Evolutionary conservation across 495 filamentous ascomycete species (phyloP).

Genomic region (Letharia columbiana): DNA sequence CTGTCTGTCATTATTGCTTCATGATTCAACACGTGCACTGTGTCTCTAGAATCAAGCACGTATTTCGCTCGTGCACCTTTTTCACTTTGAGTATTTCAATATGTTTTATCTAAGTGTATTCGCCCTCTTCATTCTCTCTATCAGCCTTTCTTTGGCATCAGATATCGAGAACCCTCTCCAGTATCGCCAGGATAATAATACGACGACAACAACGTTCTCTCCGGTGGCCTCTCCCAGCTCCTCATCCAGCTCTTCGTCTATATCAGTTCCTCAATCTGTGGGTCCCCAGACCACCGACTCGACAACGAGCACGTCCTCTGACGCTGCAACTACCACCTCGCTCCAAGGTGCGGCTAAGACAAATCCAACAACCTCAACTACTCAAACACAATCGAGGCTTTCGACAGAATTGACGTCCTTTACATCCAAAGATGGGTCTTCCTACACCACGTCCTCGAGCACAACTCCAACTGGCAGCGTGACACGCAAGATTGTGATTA

Average conservation of each 20-base stretch:
- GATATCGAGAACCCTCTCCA: slow-evolving; percentile 12
- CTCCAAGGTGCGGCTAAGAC: background rate
- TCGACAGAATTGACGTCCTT: slow-evolving; percentile 11
- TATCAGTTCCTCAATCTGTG: slow-evolving; percentile 7
- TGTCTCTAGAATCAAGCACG: background rate
- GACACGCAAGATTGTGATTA: slow-evolving; percentile 21
- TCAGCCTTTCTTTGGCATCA: slow-evolving; percentile 6
- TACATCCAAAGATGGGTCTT: background rate
- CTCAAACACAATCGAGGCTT: slow-evolving; percentile 1
- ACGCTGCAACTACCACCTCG: background rate
- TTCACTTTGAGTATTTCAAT: too few species aligned
- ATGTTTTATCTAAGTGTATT: slow-evolving; percentile 6
- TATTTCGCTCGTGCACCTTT: background rate
- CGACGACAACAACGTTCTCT: slow-evolving; percentile 17
- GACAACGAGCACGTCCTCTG: slow-evolving; percentile 18
- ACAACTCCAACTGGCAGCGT: slow-evolving; percentile 19
- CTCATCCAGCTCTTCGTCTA: slow-evolving; percentile 20
- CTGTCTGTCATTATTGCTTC: background rate
- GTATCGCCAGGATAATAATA: slow-evolving; percentile 22
- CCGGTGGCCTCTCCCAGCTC: slow-evolving; percentile 23
- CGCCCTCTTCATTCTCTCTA: slow-evolving; percentile 9
- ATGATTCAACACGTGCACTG: background rate
- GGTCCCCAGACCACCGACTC: slow-evolving; percentile 11
- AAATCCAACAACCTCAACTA: background rate
- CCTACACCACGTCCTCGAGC: slow-evolving; percentile 5